Conservation (phyloP, 2,329 filamentous ascomycete species). For the Amesomyces nigricolor region DNA sequence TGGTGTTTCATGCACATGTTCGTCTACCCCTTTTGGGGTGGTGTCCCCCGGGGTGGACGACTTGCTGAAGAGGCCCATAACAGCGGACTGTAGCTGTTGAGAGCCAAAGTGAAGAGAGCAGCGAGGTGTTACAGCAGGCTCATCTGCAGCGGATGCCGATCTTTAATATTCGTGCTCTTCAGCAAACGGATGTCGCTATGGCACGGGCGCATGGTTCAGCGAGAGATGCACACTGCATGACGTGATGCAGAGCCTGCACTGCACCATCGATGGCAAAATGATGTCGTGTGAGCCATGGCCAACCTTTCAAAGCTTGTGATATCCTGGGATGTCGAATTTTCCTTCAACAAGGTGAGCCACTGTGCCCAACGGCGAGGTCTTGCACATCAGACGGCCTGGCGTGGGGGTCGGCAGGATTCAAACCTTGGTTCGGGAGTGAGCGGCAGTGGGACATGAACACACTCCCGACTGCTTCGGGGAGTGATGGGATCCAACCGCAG, state of each 20-base stretch:
- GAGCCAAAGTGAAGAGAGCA: neutral
- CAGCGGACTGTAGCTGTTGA: neutral
- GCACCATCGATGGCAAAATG: conserved; percentile 18
- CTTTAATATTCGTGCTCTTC: conserved; percentile 1
- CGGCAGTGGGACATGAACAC: neutral
- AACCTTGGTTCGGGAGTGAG: neutral
- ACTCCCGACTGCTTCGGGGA: neutral
- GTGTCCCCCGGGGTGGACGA: conserved; percentile 16
- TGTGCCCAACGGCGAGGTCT: too few relatives aligned
- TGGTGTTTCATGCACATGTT: conserved; percentile 4
- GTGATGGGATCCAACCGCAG: conserved; percentile 6
- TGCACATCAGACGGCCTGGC: neutral
- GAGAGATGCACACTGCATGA: neutral
- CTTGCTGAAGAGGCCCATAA: conserved; percentile 20
- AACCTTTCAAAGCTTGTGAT: neutral
- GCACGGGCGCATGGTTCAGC: neutral
- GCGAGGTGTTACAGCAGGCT: neutral
- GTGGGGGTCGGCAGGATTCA: too few relatives aligned
- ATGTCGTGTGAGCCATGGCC: too few relatives aligned
- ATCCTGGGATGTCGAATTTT: neutral
- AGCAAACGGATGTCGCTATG: neutral
- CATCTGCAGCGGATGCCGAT: conserved; percentile 3
- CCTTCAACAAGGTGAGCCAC: too few relatives aligned
- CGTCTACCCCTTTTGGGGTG: conserved; percentile 1
- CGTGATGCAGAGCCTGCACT: conserved; percentile 15